A percentile compares a stretch with the other conserved stretches of the same genome.
Conservation (phyloP, 2,329 filamentous ascomycete genomes). For the Ambrosiella beaveri region DNA sequence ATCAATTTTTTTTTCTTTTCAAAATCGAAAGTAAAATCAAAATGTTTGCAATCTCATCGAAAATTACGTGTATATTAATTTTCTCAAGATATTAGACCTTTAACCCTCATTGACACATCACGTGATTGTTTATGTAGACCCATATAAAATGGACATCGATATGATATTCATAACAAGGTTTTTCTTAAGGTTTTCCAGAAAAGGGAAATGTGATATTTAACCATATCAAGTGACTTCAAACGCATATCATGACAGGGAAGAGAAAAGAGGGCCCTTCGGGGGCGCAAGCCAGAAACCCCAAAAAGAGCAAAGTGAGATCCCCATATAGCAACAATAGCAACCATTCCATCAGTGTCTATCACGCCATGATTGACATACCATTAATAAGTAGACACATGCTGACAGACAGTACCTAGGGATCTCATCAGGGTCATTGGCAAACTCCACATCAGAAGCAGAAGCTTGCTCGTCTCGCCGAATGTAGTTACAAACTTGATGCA, state of each 20-base stretch:
- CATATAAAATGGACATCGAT: no score
- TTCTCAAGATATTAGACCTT: not conserved
- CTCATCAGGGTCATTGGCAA: conserved; percentile 36
- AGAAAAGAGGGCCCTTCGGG: conserved; percentile 16
- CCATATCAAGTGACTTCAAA: not conserved
- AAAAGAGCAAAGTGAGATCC: conserved; percentile 26
- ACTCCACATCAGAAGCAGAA: conserved; percentile 41
- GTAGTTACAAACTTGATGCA: conserved; percentile 37
- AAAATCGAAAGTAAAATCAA: no score
- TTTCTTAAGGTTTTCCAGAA: not conserved
- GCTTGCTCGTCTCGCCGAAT: conserved; percentile 24
- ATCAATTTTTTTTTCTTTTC: not conserved
- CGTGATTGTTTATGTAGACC: no score
- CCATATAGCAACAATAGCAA: no score
- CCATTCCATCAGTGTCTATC: no score
- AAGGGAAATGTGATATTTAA: not conserved
- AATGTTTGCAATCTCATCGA: not conserved
- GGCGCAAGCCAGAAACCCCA: conserved; percentile 17
- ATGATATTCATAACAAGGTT: not conserved
- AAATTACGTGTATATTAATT: not conserved
- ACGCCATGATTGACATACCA: not conserved
- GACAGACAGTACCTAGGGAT: conserved; percentile 1
- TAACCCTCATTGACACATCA: not conserved
- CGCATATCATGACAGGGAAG: conserved; percentile 5
- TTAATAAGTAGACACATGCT: not conserved